Conservation (phyloP, 164 flowering plant genomes). For the Umbilicus rupestris region DNA sequence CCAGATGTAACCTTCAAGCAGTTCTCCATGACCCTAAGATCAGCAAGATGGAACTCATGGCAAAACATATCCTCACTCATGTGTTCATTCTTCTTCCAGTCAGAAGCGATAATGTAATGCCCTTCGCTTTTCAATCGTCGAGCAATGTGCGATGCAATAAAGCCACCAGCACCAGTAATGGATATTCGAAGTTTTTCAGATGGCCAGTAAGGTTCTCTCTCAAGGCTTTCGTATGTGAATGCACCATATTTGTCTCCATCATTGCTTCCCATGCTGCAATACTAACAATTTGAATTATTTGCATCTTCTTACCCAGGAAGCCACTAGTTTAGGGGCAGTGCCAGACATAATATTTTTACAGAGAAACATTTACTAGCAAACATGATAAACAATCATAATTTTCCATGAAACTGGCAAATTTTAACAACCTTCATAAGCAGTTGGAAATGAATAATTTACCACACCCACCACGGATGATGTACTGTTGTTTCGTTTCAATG, state of each 20-base stretch:
- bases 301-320: slow-evolving; percentile 29
- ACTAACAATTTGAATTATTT: too few relatives aligned
- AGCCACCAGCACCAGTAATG: slow-evolving; percentile 97
- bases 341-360: too few relatives aligned
- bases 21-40: slow-evolving; percentile 95
- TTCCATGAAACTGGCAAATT: too few relatives aligned
- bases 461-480: too few relatives aligned
- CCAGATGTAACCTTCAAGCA: slow-evolving; percentile 79
- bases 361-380: too few relatives aligned
- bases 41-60: slow-evolving; percentile 90
- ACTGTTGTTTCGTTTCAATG: too few relatives aligned
- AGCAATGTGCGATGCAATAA: slow-evolving; percentile 97
- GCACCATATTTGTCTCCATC: slow-evolving; percentile 8
- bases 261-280: too few relatives aligned
- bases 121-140: slow-evolving; percentile 89
- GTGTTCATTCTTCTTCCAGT: slow-evolving; percentile 99
- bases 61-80: slow-evolving; percentile 99
- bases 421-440: too few relatives aligned
- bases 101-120: slow-evolving; percentile 94
- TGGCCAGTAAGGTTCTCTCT: slow-evolving; percentile 95
- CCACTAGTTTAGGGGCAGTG: not conserved
- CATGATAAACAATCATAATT: too few relatives aligned
- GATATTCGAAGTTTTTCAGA: slow-evolving; percentile 79
- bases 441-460: too few relatives aligned
- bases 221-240: slow-evolving; percentile 74